Conservation (phyloP, 768 basidiomycete species). For the Strobilomyces confusus region DNA sequence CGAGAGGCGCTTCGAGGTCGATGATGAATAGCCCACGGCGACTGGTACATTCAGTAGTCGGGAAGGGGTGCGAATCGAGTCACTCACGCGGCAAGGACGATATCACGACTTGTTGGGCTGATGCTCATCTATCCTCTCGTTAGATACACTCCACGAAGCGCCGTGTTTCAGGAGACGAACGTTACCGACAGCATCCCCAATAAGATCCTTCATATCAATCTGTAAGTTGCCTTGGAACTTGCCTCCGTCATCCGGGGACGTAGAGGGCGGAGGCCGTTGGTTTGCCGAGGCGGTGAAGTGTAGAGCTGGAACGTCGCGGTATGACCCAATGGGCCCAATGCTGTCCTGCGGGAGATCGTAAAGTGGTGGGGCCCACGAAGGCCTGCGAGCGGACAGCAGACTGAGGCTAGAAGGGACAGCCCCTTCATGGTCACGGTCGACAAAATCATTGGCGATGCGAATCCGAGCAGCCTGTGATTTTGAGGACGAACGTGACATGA, state of each 20-base stretch:
- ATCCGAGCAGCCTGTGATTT: conserved; percentile 22
- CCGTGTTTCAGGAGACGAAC: conserved; percentile 38
- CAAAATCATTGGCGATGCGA: conserved; percentile 17
- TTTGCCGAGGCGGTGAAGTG: conserved; percentile 10
- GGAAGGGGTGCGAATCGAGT: background rate
- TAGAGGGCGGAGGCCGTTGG: conserved; percentile 19
- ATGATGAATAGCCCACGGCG: conserved; percentile 93
- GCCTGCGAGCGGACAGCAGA: conserved; percentile 31
- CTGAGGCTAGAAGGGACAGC: conserved; percentile 27
- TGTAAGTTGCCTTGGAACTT: conserved; percentile 58
- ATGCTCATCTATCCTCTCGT: conserved; percentile 73
- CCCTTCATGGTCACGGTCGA: conserved; percentile 23
- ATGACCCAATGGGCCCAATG: conserved; percentile 23
- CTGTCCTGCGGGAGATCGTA: conserved; percentile 26
- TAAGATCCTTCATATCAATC: conserved; percentile 76
- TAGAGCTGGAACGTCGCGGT: conserved; percentile 29
- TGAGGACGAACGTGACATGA: conserved; percentile 28
- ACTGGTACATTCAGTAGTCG: conserved; percentile 28
- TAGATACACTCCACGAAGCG: background rate
- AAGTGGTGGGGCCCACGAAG: conserved; percentile 32
- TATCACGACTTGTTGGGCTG: conserved; percentile 81
- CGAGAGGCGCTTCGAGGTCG: conserved; percentile 82
- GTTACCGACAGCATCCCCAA: conserved; percentile 82
- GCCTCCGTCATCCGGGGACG: conserved; percentile 50
- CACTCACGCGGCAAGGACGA: conserved; percentile 83